phyloP scores from a whole-genome alignment of 768 basidiomycete species.

The Cantharellus anzutake region DNA sequence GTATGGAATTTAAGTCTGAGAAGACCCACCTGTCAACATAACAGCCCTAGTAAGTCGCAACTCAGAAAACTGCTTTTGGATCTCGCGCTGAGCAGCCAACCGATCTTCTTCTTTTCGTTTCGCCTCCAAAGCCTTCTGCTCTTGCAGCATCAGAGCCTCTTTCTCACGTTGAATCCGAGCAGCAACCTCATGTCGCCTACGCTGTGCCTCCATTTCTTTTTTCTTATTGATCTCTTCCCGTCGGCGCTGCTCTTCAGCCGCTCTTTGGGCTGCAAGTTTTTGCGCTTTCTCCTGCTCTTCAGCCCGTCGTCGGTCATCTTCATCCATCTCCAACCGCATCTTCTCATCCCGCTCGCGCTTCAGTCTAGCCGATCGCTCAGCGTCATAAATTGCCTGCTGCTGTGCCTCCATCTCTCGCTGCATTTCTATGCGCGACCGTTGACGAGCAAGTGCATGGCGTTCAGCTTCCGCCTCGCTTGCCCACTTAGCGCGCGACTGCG shows the following conservation, averaged over 20 bases:
- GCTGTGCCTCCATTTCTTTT: constrained; percentile 32
- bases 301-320: neutral
- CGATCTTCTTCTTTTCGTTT: neutral
- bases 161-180: constrained; percentile 27
- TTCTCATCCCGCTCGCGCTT: constrained; percentile 1
- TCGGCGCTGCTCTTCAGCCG: constrained; percentile 27
- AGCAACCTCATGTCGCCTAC: constrained; percentile 25
- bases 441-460: neutral
- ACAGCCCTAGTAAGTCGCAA: constrained; percentile 17
- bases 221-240: constrained; percentile 31
- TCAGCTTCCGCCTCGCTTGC: constrained; percentile 13
- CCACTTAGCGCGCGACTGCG: constrained; percentile 7
- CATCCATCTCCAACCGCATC: neutral
- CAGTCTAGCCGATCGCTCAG: neutral
- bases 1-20: neutral
- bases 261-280: neutral
- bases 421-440: neutral
- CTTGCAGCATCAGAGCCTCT: constrained; percentile 23
- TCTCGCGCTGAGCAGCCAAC: constrained; percentile 13
- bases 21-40: neutral
- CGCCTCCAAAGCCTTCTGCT: constrained; percentile 22
- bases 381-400: neutral
- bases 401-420: constrained; percentile 9
- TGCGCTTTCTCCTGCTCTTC: constrained; percentile 1
- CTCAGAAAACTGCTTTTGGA: constrained; percentile 28